These are phyloP conservation scores for Trametes villosa DNA, from an alignment of 768 basidiomycete genomes.

Conservation along the genomic window DNA sequence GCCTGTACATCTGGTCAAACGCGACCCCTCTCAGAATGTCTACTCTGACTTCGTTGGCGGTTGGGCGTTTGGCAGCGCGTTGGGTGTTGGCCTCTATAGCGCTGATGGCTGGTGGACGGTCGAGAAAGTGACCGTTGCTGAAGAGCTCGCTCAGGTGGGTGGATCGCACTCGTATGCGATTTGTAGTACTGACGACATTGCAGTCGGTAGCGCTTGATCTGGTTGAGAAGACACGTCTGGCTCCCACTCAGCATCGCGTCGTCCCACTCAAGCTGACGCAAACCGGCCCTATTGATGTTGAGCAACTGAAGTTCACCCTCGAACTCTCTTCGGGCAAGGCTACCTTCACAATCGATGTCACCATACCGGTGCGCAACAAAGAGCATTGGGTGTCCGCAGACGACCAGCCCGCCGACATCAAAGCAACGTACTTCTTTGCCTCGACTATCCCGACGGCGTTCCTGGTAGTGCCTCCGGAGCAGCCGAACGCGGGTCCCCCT, in stretches of 20 bases:
- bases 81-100: constrained; percentile 68
- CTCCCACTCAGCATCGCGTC: constrained; percentile 65
- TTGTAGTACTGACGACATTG: not conserved
- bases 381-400: constrained; percentile 43
- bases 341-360: constrained; percentile 37
- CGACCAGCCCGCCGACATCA: constrained; percentile 42
- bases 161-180: not conserved
- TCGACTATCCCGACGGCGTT: constrained; percentile 61
- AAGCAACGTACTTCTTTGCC: constrained; percentile 62
- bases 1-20: constrained; percentile 43
- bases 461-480: constrained; percentile 57
- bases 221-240: constrained; percentile 43
- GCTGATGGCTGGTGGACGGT: constrained; percentile 61
- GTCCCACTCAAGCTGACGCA: constrained; percentile 58
- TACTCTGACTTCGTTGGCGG: constrained; percentile 75
- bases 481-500: constrained; percentile 34
- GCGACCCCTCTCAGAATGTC: constrained; percentile 56
- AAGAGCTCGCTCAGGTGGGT: constrained; percentile 20
- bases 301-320: constrained; percentile 47
- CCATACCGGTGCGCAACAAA: constrained; percentile 52
- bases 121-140: constrained; percentile 28
- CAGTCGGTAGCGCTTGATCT: constrained; percentile 25
- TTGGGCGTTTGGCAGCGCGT: constrained; percentile 68
- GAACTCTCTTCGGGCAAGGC: constrained; percentile 30
- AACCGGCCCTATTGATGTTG: constrained; percentile 38